Evolutionary conservation across 257 asterid species (phyloP), one percentile per base, ranked within the genome.

Genomic region (Plantago ovata): DNA sequence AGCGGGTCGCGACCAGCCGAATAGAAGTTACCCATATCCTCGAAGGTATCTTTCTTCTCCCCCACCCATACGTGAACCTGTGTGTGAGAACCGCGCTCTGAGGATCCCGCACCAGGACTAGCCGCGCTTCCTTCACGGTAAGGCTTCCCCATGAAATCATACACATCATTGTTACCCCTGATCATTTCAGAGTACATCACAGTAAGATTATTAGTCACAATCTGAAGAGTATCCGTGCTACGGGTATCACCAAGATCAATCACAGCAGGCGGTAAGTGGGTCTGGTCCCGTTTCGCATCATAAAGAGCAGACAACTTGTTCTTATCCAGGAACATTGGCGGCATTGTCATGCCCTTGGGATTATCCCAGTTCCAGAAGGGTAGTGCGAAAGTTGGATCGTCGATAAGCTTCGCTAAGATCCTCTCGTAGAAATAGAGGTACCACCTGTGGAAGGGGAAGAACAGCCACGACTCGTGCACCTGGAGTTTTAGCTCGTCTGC

Each of bases 301-400:
- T 59, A 71, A 11, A 75, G 7, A 11, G 77, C 64, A 5, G 81
- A 13, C 0, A 19, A 28, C 2, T 28, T 28, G 7, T 28, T 28
- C 36, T 28, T 56, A 39, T 64, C 72, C 28, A 11, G 16, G 69
- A 63, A 75, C 23, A 68, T 64, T 6, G 61, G 61, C 0, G 81
- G 81, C 4, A 75, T 56, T 0, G 65, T 53, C 81, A 76, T 76
- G 18, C 81, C 81, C 38, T 46, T 53, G 0, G 77, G 80, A 18
- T 67, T 70, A 47, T 75, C 80, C 80, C 80, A 75, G 59, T 75
- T 75, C 80, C 80, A 75, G 44, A 70, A 75, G 0, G 80, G 80
- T 22, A 75, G 12, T 7, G 77, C 72, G 63, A 75, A 75, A 9
- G 61, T 60, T 0, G 81, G 81, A 13, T 75, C 81, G 0, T 18